Base-by-base conservation (phyloP, 768 basidiomycete genomes). In the Termitomyces sp. region DNA sequence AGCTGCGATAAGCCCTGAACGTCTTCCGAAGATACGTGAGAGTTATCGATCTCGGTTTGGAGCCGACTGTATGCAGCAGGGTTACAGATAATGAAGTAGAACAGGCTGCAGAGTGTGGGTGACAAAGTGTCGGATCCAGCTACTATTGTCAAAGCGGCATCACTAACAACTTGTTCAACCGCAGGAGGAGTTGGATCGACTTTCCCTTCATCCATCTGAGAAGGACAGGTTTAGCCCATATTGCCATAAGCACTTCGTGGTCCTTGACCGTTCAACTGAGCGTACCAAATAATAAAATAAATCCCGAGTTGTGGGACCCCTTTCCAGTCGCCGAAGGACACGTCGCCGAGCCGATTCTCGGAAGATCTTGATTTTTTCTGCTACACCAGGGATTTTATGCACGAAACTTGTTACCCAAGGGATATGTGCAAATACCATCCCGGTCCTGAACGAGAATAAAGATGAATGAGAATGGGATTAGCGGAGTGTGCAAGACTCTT, bases 281-380 rank as follows among this genome's bases (percentile, higher is more conserved):
- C 58, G 21, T 40, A 65, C 66, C 56, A 67, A 37, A 35, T 67
- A 57, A 38, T 67, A 63, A 48, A 67, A 65, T 5, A 67, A 41
- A 51, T 67, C 64, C 29, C 62, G 60, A 6, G 57, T 58, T 27
- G 54, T 51, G 9, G 64, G 58, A 0, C 64, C 64, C 27, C 82
- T 79, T 69, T 83, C 80, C 62, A 83, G 85, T 27, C 87, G 73
- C 57, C 73, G 74, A 40, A 87, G 72, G 2, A 83, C 86, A 42
- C 86, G 74, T 60, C 78, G 72, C 51, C 83, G 74, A 10, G 78
- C 81, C 42, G 77, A 74, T 14, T 77, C 71, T 44, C 65, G 49
- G 62, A 66, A 66, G 7, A 44, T 48, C 43, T 62, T 62, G 43
- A 62, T 54, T 38, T 55, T 51, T 14, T 12, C 19, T n/a, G 56